These are phyloP conservation scores for Imleria badia DNA, from an alignment of 768 basidiomycete genomes.

Conservation along the genomic window DNA sequence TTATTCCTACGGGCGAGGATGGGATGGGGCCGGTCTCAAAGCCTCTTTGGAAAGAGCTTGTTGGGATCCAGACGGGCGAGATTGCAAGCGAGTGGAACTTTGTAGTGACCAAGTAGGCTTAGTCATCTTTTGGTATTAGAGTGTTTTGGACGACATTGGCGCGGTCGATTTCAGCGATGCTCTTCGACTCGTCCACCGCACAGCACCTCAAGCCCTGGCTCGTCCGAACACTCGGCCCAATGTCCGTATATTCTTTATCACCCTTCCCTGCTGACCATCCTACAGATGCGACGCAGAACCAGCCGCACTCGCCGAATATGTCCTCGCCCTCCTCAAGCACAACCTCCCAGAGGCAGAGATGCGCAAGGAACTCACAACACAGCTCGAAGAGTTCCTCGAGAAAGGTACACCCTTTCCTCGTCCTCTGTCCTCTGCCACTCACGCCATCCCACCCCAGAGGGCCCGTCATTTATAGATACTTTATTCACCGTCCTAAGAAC, in stretches of 20 bases:
- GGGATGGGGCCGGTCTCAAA: constrained; percentile 73
- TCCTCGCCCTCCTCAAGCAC: constrained; percentile 90
- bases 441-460: constrained; percentile 46
- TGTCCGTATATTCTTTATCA: constrained; percentile 44
- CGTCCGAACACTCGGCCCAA: constrained; percentile 83
- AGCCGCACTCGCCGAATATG: constrained; percentile 88
- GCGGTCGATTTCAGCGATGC: constrained; percentile 41
- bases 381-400: constrained; percentile 92
- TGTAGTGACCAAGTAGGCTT: constrained; percentile 32
- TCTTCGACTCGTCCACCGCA: constrained; percentile 63
- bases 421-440: constrained; percentile 5
- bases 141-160: not conserved
- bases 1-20: constrained; percentile 56
- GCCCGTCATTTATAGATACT: constrained; percentile 73
- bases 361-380: constrained; percentile 69
- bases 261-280: not conserved
- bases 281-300: constrained; percentile 95
- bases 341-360: constrained; percentile 82
- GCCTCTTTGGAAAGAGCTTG: constrained; percentile 48
- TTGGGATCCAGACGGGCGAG: constrained; percentile 70
- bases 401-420: constrained; percentile 53
- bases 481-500: constrained; percentile 83
- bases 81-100: constrained; percentile 83
- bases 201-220: constrained; percentile 85
- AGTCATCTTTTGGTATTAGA: constrained; percentile 11